Conservation (phyloP, 208 protist species). For the Balamuthia mandrillaris region DNA sequence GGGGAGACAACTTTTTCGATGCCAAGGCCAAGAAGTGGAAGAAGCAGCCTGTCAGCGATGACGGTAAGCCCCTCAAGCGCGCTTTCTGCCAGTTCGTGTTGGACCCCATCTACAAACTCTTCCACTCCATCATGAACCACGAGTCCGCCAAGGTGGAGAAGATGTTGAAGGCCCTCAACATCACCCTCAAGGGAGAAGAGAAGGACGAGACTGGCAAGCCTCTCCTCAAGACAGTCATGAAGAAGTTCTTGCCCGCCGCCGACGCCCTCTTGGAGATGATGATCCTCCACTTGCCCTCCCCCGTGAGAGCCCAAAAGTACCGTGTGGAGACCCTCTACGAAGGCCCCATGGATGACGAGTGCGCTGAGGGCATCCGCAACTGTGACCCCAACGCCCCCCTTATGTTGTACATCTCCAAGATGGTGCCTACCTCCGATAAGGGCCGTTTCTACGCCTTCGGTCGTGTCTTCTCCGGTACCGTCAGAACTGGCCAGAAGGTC, state of each 20-base stretch:
- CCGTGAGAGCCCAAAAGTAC: slow-evolving; percentile 92
- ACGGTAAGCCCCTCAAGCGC: slow-evolving; percentile 72
- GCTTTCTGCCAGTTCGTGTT: slow-evolving; percentile 96
- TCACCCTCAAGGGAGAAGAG: slow-evolving; percentile 87
- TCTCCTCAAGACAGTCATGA: slow-evolving; percentile 96
- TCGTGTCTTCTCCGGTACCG: slow-evolving; percentile 92
- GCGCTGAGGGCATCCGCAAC: slow-evolving; percentile 63
- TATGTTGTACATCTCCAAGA: slow-evolving; percentile 99
- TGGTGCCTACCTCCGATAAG: slow-evolving; percentile 97
- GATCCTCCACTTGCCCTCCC: slow-evolving; percentile 95
- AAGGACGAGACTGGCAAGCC: slow-evolving; percentile 84
- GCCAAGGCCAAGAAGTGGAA: slow-evolving; percentile 86
- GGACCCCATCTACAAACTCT: slow-evolving; percentile 95
- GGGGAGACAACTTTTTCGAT: slow-evolving; percentile 98
- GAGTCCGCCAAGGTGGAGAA: slow-evolving; percentile 88
- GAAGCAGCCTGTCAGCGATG: slow-evolving; percentile 43
- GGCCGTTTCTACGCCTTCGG: slow-evolving; percentile 97
- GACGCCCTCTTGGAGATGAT: slow-evolving; percentile 98
- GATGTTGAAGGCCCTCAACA: slow-evolving; percentile 87
- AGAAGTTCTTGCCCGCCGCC: slow-evolving; percentile 93
- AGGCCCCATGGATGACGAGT: slow-evolving; percentile 90
- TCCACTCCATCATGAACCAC: slow-evolving; percentile 90
- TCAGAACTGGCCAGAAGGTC: slow-evolving; percentile 89
- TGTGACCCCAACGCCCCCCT: slow-evolving; percentile 85
- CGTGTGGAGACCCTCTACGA: slow-evolving; percentile 93